Conservation (phyloP, 495 filamentous ascomycete genomes). For the Hyaloscypha hepaticicola region DNA sequence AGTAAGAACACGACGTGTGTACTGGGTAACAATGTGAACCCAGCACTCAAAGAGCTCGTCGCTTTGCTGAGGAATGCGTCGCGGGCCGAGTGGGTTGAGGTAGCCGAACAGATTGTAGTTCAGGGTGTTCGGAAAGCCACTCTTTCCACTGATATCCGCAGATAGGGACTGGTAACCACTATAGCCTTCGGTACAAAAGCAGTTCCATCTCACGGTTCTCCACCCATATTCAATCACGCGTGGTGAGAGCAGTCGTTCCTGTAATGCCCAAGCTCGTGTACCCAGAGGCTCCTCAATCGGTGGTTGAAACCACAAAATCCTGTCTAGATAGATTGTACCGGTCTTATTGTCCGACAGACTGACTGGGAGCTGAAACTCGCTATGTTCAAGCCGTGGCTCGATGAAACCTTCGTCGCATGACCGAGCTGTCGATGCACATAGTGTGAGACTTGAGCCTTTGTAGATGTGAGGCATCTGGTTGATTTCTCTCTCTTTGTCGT, state of each 20-base stretch:
- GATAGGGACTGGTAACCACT: neutral
- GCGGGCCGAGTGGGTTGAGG: neutral
- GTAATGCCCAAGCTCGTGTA: neutral
- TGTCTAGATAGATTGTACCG: neutral
- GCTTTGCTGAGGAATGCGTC: neutral
- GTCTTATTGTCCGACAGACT: neutral
- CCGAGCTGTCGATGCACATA: neutral
- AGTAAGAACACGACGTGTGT: neutral
- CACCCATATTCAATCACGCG: neutral
- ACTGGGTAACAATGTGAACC: neutral
- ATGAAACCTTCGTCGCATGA: neutral
- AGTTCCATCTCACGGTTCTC: neutral
- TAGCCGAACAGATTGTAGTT: constrained; percentile 1
- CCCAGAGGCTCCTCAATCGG: neutral
- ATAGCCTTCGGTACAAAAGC: neutral
- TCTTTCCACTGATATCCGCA: neutral
- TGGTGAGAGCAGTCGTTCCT: neutral
- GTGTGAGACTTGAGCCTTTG: neutral
- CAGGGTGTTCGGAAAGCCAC: neutral
- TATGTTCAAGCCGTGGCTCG: neutral
- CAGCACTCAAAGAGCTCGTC: neutral
- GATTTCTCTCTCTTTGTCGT: neutral
- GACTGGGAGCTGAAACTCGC: neutral
- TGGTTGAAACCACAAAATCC: neutral
- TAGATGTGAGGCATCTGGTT: neutral